Conservation (phyloP, 2,329 filamentous ascomycete species). For the Diaporthe velutina region DNA sequence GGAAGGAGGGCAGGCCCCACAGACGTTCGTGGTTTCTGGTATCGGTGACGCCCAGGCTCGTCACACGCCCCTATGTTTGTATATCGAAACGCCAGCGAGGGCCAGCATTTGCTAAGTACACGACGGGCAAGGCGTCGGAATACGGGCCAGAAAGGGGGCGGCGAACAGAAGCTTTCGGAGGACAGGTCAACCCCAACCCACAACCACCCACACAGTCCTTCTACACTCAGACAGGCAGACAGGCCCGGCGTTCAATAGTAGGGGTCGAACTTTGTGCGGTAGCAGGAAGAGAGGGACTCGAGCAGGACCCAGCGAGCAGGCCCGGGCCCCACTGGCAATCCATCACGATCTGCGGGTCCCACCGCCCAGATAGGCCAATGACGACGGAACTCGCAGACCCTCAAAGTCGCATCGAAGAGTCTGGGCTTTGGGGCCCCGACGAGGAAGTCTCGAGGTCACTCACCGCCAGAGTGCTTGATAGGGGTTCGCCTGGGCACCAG, state of each 20-base stretch:
- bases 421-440: slow-evolving; percentile 25
- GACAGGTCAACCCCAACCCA: slow-evolving; percentile 29
- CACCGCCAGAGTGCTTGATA: slow-evolving; percentile 33
- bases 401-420: slow-evolving; percentile 33
- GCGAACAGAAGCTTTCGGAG: slow-evolving; percentile 12
- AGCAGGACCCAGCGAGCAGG: slow-evolving; percentile 12
- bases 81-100: not conserved
- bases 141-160: slow-evolving; percentile 20
- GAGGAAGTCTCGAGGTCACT: slow-evolving; percentile 31
- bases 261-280: not conserved
- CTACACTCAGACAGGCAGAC: slow-evolving; percentile 11
- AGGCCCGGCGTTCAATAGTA: slow-evolving; percentile 4
- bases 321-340: slow-evolving; percentile 35
- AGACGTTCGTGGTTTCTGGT: not conserved
- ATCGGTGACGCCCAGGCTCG: slow-evolving; percentile 29
- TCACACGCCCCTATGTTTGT: slow-evolving; percentile 14
- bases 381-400: slow-evolving; percentile 1
- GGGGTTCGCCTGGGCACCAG: slow-evolving; percentile 7
- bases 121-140: slow-evolving; percentile 5
- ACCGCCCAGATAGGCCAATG: slow-evolving; percentile 17
- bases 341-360: slow-evolving; percentile 37
- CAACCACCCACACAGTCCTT: slow-evolving; percentile 21
- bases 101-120: not conserved
- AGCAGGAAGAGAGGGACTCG: slow-evolving; percentile 2
- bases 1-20: not conserved